Conservation (phyloP, 1,139 yeast species). For the Geotrichum europaeum region DNA sequence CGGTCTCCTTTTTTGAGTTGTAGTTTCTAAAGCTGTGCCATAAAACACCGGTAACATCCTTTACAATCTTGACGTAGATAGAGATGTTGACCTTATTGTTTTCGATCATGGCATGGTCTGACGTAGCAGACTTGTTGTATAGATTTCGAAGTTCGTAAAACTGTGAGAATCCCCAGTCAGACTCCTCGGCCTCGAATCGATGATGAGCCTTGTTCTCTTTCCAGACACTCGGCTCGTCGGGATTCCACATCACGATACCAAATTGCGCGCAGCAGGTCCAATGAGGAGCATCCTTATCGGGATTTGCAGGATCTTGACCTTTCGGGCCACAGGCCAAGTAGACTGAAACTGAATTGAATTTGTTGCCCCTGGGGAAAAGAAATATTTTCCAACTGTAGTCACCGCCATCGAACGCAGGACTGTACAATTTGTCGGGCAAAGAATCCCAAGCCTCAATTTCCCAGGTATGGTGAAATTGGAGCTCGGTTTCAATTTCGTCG, state of each 20-base stretch:
- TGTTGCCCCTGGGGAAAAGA: slow-evolving; percentile 65
- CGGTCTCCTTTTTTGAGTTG: slow-evolving; percentile 81
- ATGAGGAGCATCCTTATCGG: slow-evolving; percentile 27
- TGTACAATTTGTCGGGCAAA: slow-evolving; percentile 43
- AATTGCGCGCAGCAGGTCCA: slow-evolving; percentile 94
- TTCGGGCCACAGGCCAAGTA: slow-evolving; percentile 33
- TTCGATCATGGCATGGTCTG: slow-evolving; percentile 43
- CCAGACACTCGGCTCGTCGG: slow-evolving; percentile 56
- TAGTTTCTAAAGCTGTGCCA: slow-evolving; percentile 86
- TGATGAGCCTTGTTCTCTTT: slow-evolving; percentile 67
- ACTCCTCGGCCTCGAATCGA: slow-evolving; percentile 63
- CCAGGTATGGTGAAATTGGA: slow-evolving; percentile 56
- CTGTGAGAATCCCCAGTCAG: slow-evolving; percentile 95
- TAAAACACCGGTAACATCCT: slow-evolving; percentile 87
- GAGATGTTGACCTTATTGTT: slow-evolving; percentile 63
- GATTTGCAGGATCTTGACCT: slow-evolving; percentile 12
- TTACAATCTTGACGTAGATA: slow-evolving; percentile 67
- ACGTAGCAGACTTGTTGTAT: slow-evolving; percentile 24
- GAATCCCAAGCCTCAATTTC: slow-evolving; percentile 59
- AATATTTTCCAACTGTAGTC: slow-evolving; percentile 68
- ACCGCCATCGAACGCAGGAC: slow-evolving; percentile 58
- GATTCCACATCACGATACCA: slow-evolving; percentile 80
- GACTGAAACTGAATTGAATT: slow-evolving; percentile 31
- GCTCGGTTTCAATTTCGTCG: slow-evolving; percentile 38
- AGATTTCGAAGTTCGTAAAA: slow-evolving; percentile 58